Conservation (phyloP, 331 rosid species). For the Pyrus hybrid region DNA sequence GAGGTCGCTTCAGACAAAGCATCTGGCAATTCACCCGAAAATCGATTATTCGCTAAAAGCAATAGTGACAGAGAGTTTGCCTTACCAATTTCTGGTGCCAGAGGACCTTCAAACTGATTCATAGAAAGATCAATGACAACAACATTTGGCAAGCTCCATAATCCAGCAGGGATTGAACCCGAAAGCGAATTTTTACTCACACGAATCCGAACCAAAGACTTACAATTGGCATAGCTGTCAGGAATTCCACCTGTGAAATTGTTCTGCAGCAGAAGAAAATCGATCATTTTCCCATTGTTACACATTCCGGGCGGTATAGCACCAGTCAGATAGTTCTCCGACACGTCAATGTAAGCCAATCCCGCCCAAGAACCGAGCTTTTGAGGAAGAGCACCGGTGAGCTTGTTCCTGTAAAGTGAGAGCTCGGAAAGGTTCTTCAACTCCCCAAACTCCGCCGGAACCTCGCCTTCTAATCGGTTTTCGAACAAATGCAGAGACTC, state of each 20-base stretch:
- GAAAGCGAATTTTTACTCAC: slow-evolving; percentile 63
- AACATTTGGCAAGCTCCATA: slow-evolving; percentile 71
- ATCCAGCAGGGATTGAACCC: slow-evolving; percentile 65
- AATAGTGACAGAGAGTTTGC: slow-evolving; percentile 66
- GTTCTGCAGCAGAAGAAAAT: slow-evolving; percentile 52
- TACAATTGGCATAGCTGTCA: slow-evolving; percentile 51
- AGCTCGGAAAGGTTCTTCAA: slow-evolving; percentile 32
- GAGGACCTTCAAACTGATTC: slow-evolving; percentile 75
- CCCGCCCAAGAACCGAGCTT: slow-evolving; percentile 60
- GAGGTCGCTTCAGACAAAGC: slow-evolving; percentile 54
- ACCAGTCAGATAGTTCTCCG: slow-evolving; percentile 73
- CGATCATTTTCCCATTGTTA: slow-evolving; percentile 39
- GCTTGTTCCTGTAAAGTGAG: slow-evolving; percentile 56
- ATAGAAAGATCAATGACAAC: slow-evolving; percentile 47
- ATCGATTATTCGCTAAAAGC: slow-evolving; percentile 38
- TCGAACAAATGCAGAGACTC: slow-evolving; percentile 51
- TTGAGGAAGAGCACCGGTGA: slow-evolving; percentile 68
- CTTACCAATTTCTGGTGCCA: slow-evolving; percentile 51
- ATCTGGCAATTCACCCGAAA: slow-evolving; percentile 66
- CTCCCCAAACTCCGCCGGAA: slow-evolving; percentile 78
- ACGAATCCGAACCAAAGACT: slow-evolving; percentile 46
- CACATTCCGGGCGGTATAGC: slow-evolving; percentile 81
- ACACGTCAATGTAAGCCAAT: slow-evolving; percentile 55
- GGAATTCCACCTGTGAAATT: slow-evolving; percentile 74
- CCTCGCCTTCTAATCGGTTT: slow-evolving; percentile 50